Evolutionary conservation across 345 rosid genomes (phyloP).

Genomic region (Brassica carinata): DNA sequence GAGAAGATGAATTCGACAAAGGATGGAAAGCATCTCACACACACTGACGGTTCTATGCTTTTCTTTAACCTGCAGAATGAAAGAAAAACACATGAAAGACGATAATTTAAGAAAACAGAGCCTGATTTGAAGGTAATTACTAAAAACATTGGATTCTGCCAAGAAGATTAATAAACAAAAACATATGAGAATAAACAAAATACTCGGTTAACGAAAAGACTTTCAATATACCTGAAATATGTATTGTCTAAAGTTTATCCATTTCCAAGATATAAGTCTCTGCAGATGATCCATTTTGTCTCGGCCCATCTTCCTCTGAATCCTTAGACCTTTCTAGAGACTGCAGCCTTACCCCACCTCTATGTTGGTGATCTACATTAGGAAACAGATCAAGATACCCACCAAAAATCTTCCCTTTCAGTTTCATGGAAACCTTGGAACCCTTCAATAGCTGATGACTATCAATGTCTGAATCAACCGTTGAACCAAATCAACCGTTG

Average conservation of each 20-base stretch:
- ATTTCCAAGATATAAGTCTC: conserved; percentile 76
- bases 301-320: conserved; percentile 41
- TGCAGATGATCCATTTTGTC: conserved; percentile 58
- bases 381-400: conserved; percentile 55
- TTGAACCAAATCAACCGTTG: conserved; percentile 50
- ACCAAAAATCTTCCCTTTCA: conserved; percentile 48
- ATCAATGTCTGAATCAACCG: conserved; percentile 20
- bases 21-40: not conserved
- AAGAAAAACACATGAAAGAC: no score
- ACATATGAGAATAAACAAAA: conserved; percentile 8
- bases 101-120: not conserved
- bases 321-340: conserved; percentile 61
- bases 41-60: not conserved
- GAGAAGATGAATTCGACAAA: not conserved
- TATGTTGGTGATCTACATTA: conserved; percentile 38
- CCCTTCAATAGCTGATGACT: conserved; percentile 47
- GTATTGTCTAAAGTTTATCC: conserved; percentile 49
- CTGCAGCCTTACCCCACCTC: conserved; percentile 57
- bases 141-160: conserved; percentile 41
- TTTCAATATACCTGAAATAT: conserved; percentile 48
- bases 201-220: not conserved
- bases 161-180: conserved; percentile 28
- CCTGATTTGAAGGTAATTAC: not conserved
- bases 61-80: not conserved
- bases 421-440: conserved; percentile 33